phyloP scores from a whole-genome alignment of 2,329 filamentous ascomycete genomes.

The Colletotrichum sp. region DNA sequence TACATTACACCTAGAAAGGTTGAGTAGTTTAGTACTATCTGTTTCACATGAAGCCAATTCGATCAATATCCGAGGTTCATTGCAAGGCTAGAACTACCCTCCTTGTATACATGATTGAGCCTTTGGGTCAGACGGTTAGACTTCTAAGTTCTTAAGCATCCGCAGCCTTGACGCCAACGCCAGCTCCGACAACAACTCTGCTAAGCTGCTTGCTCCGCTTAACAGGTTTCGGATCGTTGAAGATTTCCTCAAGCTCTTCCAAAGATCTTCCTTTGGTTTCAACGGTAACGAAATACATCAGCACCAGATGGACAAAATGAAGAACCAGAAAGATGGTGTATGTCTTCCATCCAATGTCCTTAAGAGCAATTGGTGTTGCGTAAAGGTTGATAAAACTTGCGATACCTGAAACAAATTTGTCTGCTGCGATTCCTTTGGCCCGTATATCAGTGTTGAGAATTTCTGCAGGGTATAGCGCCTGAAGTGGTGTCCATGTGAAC shows the following conservation, averaged over 20 bases:
- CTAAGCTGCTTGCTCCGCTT: constrained; percentile 4
- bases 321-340: constrained; percentile 49
- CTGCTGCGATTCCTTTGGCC: constrained; percentile 44
- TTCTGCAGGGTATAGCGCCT: constrained; percentile 49
- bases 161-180: constrained; percentile 14
- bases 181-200: constrained; percentile 11
- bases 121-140: background rate
- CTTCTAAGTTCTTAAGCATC: background rate
- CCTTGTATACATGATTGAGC: background rate
- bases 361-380: constrained; percentile 46
- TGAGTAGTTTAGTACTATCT: background rate
- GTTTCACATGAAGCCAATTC: background rate
- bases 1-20: background rate
- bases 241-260: constrained; percentile 60
- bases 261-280: constrained; percentile 60
- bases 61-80: background rate
- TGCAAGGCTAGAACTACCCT: background rate
- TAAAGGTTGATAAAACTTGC: constrained; percentile 37
- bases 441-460: constrained; percentile 42
- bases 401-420: constrained; percentile 38
- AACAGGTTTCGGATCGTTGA: constrained; percentile 45
- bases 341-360: constrained; percentile 46
- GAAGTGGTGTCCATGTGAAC: constrained; percentile 51
- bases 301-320: constrained; percentile 32
- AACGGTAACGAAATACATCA: constrained; percentile 30